Conservation (phyloP, 140 eudicot genomes). For the Erigeron philadelphicus region DNA sequence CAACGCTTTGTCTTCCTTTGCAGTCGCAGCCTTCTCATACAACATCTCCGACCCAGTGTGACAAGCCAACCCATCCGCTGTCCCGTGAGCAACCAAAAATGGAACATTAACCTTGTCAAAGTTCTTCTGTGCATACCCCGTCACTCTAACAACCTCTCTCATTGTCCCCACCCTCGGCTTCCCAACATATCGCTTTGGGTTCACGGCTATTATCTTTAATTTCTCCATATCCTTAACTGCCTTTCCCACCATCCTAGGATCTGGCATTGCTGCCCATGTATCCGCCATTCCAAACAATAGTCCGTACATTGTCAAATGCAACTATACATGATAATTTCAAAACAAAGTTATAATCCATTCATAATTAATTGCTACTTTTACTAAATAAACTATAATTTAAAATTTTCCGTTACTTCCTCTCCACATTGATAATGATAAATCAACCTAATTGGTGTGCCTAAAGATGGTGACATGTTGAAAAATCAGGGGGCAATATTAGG, state of each 20-base stretch:
- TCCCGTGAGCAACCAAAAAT: slow-evolving; percentile 56
- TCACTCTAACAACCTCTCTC: slow-evolving; percentile 54
- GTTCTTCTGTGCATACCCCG: slow-evolving; percentile 47
- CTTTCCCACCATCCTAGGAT: slow-evolving; percentile 36
- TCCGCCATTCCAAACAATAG: slow-evolving; percentile 67
- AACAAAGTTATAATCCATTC: background rate
- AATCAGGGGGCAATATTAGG: too few relatives aligned
- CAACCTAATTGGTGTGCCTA: too few relatives aligned
- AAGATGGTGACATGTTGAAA: too few relatives aligned
- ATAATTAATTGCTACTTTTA: too few relatives aligned
- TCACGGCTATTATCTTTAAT: slow-evolving; percentile 41
- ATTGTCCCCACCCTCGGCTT: slow-evolving; percentile 69
- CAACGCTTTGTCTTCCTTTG: slow-evolving; percentile 44
- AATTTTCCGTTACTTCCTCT: too few relatives aligned
- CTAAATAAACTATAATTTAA: too few relatives aligned
- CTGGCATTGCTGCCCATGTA: slow-evolving; percentile 84
- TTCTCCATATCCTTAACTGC: slow-evolving; percentile 51
- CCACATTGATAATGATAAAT: too few relatives aligned
- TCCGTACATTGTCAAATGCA: slow-evolving; percentile 57
- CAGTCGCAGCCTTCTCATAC: slow-evolving; percentile 55
- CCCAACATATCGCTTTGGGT: slow-evolving; percentile 68
- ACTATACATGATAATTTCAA: slow-evolving; percentile 18
- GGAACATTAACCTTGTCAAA: slow-evolving; percentile 58
- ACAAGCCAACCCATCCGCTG: slow-evolving; percentile 50
- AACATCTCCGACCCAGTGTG: slow-evolving; percentile 50